Evolutionary conservation across 106 monocot genomes (phyloP), one percentile per base, ranked within the genome.

Genomic region (Agapanthus africanus): DNA sequence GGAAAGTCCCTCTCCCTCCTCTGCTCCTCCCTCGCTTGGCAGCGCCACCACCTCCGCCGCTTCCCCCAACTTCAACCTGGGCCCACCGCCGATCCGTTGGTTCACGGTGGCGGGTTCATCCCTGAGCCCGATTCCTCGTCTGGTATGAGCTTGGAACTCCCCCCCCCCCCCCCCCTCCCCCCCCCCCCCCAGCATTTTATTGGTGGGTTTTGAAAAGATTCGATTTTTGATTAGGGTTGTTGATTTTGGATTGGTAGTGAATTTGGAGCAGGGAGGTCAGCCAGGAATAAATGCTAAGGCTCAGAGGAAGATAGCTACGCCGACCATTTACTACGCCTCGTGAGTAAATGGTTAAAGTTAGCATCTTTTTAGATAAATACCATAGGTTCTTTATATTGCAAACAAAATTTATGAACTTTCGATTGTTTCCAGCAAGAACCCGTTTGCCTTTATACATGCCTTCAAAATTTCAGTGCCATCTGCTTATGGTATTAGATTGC

Each of bases 1-100:
- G 99, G 99, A 11, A 99, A 99, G 74, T 87, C 93, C 22, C 86
- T 99, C 54, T 93, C 99, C 56, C 99, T 99, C 54, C 92, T 99
- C 69, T 99, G 97, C 87, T 85, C 97, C 54, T 67, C 89, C 66
- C 84, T 99, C 51, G 90, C 99, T 11, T 99, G 99, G 99, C 92
- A 93, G 75, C 80, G 65, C 14, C 78, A 79, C 63, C 78, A 72
- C 19, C 59, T 33, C 27, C 75, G 35, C 6, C 82, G 56, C 7
- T 23, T 32, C 49, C 22, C 44, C 40, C 27, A 16, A n/a, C n/a
- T n/a, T n/a, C n/a, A n/a, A n/a, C 57, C 61, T 19, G 14, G 56
- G 10, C 1, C 68, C n/a, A 11, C 32, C 6, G 13, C 72, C n/a
- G 89, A 93, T 37, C 89, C 92, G 0, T 77, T 90, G 25, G 51